These are phyloP conservation scores for Rutidosis leptorrhynchoides DNA, from an alignment of 129 eudicot genomes.

Conservation along the genomic window DNA sequence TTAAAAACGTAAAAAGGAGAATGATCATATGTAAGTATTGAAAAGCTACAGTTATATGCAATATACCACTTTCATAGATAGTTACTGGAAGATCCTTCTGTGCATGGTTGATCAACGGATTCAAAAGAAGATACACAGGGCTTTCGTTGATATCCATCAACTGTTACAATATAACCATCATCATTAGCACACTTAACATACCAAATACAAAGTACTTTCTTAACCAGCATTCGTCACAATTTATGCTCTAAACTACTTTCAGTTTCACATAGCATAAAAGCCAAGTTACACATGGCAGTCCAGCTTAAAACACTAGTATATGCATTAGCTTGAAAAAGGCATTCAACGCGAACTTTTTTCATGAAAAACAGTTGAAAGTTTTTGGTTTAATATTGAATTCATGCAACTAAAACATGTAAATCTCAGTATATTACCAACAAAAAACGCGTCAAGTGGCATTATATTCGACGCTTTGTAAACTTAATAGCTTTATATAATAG, in stretches of 20 bases:
- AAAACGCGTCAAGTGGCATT: neutral
- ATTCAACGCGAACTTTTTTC: neutral
- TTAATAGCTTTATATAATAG: neutral
- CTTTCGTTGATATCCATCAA: slow-evolving; percentile 97
- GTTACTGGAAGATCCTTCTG: slow-evolving; percentile 94
- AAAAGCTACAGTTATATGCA: neutral
- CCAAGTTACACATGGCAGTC: too few relatives aligned
- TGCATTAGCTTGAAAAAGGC: neutral
- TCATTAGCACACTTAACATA: slow-evolving; percentile 2
- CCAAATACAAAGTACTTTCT: neutral
- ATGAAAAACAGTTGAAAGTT: neutral
- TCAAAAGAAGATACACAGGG: slow-evolving; percentile 82
- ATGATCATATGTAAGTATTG: slow-evolving; percentile 1
- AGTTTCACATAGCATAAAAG: too few relatives aligned
- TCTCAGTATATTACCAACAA: neutral
- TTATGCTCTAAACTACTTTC: neutral
- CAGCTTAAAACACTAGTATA: neutral
- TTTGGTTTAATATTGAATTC: neutral
- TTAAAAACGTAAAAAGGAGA: neutral
- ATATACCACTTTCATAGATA: slow-evolving; percentile 87
- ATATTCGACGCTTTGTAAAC: neutral
- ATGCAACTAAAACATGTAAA: slow-evolving; percentile 3
- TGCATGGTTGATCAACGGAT: slow-evolving; percentile 84
- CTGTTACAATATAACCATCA: slow-evolving; percentile 42
- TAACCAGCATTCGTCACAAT: neutral